These are phyloP conservation scores for Pontederia crassipes DNA, from an alignment of 176 grass and related monocot genomes.

Conservation along the genomic window DNA sequence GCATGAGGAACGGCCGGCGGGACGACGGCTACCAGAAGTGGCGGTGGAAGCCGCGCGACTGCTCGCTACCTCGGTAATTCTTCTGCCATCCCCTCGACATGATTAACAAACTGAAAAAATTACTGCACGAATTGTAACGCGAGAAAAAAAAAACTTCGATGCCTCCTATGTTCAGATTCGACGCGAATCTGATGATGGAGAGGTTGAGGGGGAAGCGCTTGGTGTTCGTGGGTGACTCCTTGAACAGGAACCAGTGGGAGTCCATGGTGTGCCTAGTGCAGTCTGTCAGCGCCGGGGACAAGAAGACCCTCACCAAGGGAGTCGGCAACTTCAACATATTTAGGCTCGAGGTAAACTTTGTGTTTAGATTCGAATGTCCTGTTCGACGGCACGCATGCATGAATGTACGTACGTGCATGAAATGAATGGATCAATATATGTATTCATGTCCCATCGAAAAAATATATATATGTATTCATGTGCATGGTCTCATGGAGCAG, in stretches of 20 bases:
- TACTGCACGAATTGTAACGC: background rate
- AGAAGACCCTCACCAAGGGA: conserved; percentile 80
- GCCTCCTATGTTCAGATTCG: conserved; percentile 40
- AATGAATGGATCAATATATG: background rate
- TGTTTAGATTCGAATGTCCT: background rate
- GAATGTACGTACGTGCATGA: background rate
- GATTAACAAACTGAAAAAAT: background rate
- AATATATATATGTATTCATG: background rate
- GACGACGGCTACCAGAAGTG: conserved; percentile 68
- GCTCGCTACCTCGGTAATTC: conserved; percentile 50
- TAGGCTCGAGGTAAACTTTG: conserved; percentile 33
- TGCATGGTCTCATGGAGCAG: conserved; percentile 5
- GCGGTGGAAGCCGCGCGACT: conserved; percentile 63
- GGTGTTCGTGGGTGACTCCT: conserved; percentile 94
- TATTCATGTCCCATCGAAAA: background rate
- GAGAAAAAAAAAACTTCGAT: background rate
- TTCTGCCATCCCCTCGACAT: background rate
- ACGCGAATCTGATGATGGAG: conserved; percentile 69
- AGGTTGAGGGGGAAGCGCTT: conserved; percentile 71
- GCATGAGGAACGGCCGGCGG: conserved; percentile 55
- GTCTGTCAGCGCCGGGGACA: conserved; percentile 54
- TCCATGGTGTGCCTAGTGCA: conserved; percentile 98
- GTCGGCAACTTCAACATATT: conserved; percentile 72
- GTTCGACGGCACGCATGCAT: background rate
- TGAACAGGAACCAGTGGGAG: conserved; percentile 99